Conservation (phyloP, 495 filamentous ascomycete genomes). For the Margaritispora aquatica region DNA sequence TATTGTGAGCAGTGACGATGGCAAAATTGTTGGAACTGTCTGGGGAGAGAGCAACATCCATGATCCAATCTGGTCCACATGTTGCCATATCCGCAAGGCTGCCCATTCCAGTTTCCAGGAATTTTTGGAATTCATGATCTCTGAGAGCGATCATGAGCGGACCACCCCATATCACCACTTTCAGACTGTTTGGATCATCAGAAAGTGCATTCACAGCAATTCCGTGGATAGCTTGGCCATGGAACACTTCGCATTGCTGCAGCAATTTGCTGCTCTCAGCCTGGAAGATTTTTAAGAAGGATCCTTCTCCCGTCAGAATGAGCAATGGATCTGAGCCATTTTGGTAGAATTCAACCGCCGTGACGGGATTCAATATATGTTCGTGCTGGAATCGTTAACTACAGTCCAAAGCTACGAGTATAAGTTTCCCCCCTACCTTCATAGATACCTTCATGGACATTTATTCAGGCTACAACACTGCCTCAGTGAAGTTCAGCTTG, state of each 20-base stretch:
- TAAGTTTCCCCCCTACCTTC: too few relatives aligned
- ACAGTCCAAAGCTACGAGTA: too few relatives aligned
- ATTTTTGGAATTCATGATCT: constrained; percentile 3
- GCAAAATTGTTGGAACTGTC: constrained; percentile 25
- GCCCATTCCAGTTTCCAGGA: constrained; percentile 1
- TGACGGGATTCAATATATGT: constrained; percentile 46
- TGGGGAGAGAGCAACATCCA: constrained; percentile 58
- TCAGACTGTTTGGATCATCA: constrained; percentile 1
- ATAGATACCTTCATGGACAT: constrained; percentile 24
- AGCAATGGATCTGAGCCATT: constrained; percentile 28
- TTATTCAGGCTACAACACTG: neutral
- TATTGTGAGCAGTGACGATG: constrained; percentile 83
- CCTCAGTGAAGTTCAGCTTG: neutral
- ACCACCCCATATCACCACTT: constrained; percentile 53
- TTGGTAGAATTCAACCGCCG: constrained; percentile 45
- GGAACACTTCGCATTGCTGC: constrained; percentile 44
- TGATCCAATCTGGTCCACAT: constrained; percentile 70
- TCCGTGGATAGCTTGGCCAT: constrained; percentile 62
- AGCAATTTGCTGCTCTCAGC: constrained; percentile 30
- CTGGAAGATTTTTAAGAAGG: constrained; percentile 57
- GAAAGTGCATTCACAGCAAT: constrained; percentile 36
- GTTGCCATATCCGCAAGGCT: constrained; percentile 18
- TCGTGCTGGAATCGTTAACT: too few relatives aligned
- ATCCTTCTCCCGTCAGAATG: constrained; percentile 70
- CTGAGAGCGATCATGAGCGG: constrained; percentile 15